Percentiles rank a stretch among this genome's conserved stretches.
These are phyloP conservation scores for Microstegium vimineum DNA, from an alignment of 176 grass and related monocot genomes.

Conservation along the genomic window DNA sequence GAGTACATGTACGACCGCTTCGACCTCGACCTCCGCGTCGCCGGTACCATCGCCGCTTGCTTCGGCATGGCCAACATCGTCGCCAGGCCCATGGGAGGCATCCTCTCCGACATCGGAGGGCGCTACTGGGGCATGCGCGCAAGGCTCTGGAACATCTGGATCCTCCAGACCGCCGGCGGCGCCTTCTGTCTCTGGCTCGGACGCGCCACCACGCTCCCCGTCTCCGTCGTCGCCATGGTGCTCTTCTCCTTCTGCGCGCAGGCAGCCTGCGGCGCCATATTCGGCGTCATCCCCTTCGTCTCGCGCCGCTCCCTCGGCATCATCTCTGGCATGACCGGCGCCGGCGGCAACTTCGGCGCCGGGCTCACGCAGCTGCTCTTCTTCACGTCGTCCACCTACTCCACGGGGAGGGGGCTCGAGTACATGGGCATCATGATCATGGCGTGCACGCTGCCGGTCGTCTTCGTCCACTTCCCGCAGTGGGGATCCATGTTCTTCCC, in stretches of 20 bases:
- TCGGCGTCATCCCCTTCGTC: conserved; percentile 69
- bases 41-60: conserved; percentile 74
- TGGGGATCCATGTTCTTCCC: conserved; percentile 89
- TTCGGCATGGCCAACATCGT: conserved; percentile 91
- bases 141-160: conserved; percentile 83
- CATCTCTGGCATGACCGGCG: conserved; percentile 62
- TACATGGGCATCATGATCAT: conserved; percentile 92
- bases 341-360: conserved; percentile 64
- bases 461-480: conserved; percentile 77
- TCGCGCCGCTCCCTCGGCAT: conserved; percentile 68
- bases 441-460: conserved; percentile 56
- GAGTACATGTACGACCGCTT: conserved; percentile 85
- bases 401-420: conserved; percentile 42
- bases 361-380: conserved; percentile 87
- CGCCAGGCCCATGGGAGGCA: conserved; percentile 51
- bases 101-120: conserved; percentile 55
- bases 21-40: conserved; percentile 58
- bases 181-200: conserved; percentile 69
- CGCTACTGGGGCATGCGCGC: conserved; percentile 66
- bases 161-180: conserved; percentile 79
- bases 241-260: conserved; percentile 82
- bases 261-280: conserved; percentile 70
- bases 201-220: conserved; percentile 31
- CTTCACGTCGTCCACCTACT: conserved; percentile 60
- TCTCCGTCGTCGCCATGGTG: conserved; percentile 62